Base-by-base conservation (phyloP, 2,329 filamentous ascomycete genomes). In the Seiridium cupressi region DNA sequence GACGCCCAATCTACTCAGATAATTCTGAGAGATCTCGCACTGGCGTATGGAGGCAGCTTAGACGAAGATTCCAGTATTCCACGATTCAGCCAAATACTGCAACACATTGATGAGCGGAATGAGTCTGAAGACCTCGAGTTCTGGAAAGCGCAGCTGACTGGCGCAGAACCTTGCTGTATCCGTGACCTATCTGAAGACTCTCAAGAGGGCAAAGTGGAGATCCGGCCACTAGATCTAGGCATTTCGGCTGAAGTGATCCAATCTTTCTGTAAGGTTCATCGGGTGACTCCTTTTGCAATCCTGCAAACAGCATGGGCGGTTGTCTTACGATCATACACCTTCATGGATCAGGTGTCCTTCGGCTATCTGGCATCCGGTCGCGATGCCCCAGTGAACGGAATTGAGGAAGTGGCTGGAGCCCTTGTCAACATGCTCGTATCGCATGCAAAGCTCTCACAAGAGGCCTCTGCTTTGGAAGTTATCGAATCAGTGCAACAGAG, bases 1-100 rank as follows among this genome's bases (percentile, higher is more conserved):
- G 59, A 60, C 48, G 59, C 54, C 3, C n/a, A 53, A 4, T 61
- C 59, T n/a, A 46, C 34, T 9, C 55, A 58, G 8, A 32, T 61
- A 3, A 35, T 61, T 4, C 42, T 61, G 36, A 58, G n/a, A 13
- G 59, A 61, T n/a, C 32, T 60, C 10, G 51, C 40, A 18, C 36
- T 35, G 3, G 54, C 55, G 4, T 57, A 57, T 34, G 42, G 26
- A 10, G 59, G 35, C 18, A 40, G 11, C 3, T 53, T 57, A 4
- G 54, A 57, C 10, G 11, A 1, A 4, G 47, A 53, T 9, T n/a
- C n/a, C 44, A 46, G 26, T 13, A 31, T 51, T 4, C 54, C 55
- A 7, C 36, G 55, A 13, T 60, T 60, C 44, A 57, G 59, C 34
- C 46, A 60, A 40, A 46, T 57, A 35, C 11, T 60, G 47, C 36